phyloP scores from a whole-genome alignment of 176 grass and related monocot genomes.

The Bothriochloa decipiens region DNA sequence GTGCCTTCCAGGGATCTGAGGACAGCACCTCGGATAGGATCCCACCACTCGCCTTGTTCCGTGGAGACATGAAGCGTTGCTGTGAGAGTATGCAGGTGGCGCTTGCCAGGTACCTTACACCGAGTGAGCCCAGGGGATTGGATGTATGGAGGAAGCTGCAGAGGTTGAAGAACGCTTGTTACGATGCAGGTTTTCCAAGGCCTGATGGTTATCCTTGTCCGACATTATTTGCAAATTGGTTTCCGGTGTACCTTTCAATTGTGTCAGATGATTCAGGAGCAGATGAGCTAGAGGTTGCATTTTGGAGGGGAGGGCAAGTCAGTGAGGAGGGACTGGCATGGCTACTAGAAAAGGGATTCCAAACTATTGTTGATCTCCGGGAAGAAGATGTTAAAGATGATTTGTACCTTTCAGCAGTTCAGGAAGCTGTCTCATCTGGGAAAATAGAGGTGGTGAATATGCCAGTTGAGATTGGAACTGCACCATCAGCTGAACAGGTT shows the following conservation, averaged over 20 bases:
- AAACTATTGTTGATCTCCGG: slow-evolving; percentile 87
- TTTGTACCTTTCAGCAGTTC: slow-evolving; percentile 63
- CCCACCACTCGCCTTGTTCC: slow-evolving; percentile 80
- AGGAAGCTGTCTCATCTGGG: slow-evolving; percentile 67
- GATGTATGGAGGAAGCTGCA: slow-evolving; percentile 80
- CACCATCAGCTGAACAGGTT: slow-evolving; percentile 79
- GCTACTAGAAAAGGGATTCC: slow-evolving; percentile 76
- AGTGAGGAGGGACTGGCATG: slow-evolving; percentile 81
- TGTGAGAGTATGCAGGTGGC: slow-evolving; percentile 94
- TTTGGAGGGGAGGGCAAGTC: slow-evolving; percentile 96
- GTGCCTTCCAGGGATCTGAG: slow-evolving; percentile 54
- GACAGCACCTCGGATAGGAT: slow-evolving; percentile 58
- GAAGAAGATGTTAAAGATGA: slow-evolving; percentile 75
- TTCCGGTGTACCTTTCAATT: slow-evolving; percentile 62
- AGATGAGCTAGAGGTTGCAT: slow-evolving; percentile 80
- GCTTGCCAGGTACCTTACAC: slow-evolving; percentile 64
- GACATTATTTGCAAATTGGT: slow-evolving; percentile 93
- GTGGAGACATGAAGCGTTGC: slow-evolving; percentile 90
- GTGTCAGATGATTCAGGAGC: slow-evolving; percentile 49
- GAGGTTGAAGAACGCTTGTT: slow-evolving; percentile 88
- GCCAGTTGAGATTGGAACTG: slow-evolving; percentile 82
- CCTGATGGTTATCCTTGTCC: slow-evolving; percentile 76
- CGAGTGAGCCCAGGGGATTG: slow-evolving; percentile 47
- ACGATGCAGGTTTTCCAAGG: slow-evolving; percentile 86
- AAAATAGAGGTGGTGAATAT: slow-evolving; percentile 88